Evolutionary conservation across 1,284 basidiomycete genomes (phyloP).

Genomic region (Tremellales sp.): DNA sequence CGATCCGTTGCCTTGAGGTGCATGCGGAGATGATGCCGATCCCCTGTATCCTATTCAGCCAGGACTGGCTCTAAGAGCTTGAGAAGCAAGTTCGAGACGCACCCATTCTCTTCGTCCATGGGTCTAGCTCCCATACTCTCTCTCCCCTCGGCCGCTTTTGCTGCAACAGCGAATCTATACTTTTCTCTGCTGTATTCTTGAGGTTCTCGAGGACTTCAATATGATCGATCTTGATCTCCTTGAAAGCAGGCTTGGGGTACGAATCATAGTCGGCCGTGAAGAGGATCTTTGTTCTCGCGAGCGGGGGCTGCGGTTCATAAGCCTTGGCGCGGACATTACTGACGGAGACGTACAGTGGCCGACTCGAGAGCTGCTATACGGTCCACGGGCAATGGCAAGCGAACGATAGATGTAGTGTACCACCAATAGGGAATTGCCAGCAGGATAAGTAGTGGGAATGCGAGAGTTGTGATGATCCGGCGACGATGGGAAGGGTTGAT

Average conservation of each 20-base stretch:
- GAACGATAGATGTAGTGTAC: constrained; percentile 77
- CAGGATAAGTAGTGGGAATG: constrained; percentile 71
- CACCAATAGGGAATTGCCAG: constrained; percentile 81
- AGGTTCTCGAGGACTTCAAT: constrained; percentile 20
- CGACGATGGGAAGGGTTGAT: constrained; percentile 26
- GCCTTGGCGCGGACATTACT: not conserved
- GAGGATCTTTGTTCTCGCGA: constrained; percentile 24
- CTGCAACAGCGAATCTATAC: constrained; percentile 31
- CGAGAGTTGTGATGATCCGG: constrained; percentile 49
- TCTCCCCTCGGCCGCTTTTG: constrained; percentile 12
- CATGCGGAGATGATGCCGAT: constrained; percentile 17
- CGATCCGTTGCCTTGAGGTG: constrained; percentile 24
- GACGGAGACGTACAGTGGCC: constrained; percentile 16
- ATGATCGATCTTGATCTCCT: constrained; percentile 15
- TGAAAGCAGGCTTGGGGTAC: constrained; percentile 27
- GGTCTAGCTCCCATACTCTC: constrained; percentile 9
- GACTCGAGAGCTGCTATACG: constrained; percentile 53
- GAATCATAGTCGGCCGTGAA: constrained; percentile 32
- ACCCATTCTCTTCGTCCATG: constrained; percentile 8
- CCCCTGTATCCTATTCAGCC: not conserved
- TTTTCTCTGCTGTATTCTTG: constrained; percentile 22
- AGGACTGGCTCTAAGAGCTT: not conserved
- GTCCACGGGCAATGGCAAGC: constrained; percentile 65
- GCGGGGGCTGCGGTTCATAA: constrained; percentile 13
- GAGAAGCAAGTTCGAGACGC: not conserved